These are phyloP conservation scores for Coemansia sp. DNA, from an alignment of 192 early-diverging fungal genomes.

Conservation along the genomic window DNA sequence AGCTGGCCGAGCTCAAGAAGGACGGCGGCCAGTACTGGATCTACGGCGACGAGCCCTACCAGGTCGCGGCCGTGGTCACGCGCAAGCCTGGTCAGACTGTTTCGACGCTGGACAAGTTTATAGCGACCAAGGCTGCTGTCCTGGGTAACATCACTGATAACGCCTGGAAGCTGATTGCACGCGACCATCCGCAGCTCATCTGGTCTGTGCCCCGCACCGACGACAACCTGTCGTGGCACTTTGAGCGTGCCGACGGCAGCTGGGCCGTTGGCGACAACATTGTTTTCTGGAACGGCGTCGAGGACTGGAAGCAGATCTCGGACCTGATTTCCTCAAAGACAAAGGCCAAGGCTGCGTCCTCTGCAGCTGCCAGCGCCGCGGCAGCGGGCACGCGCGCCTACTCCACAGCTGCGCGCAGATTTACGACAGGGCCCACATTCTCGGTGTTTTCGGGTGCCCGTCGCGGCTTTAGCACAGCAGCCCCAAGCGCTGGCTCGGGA, in stretches of 20 bases:
- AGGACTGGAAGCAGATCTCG: slow-evolving; percentile 78
- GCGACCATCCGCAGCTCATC: slow-evolving; percentile 78
- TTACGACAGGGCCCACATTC: neutral
- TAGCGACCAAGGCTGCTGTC: slow-evolving; percentile 79
- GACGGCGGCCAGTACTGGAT: slow-evolving; percentile 62
- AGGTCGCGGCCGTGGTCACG: slow-evolving; percentile 86
- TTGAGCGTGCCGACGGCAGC: slow-evolving; percentile 91
- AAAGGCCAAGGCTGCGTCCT: slow-evolving; percentile 9
- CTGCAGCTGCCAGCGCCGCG: slow-evolving; percentile 28
- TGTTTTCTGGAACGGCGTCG: slow-evolving; percentile 92
- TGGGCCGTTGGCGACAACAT: slow-evolving; percentile 67
- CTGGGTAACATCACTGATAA: slow-evolving; percentile 98
- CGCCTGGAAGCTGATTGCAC: slow-evolving; percentile 85
- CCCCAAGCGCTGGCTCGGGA: neutral
- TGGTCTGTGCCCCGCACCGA: slow-evolving; percentile 83
- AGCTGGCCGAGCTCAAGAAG: slow-evolving; percentile 59
- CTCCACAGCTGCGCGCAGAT: slow-evolving; percentile 56
- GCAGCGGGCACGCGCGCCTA: slow-evolving; percentile 53
- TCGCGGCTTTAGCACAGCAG: slow-evolving; percentile 66
- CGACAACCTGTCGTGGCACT: slow-evolving; percentile 89
- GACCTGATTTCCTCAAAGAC: slow-evolving; percentile 58
- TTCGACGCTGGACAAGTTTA: slow-evolving; percentile 87
- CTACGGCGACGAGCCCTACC: slow-evolving; percentile 93
- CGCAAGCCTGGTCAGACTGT: slow-evolving; percentile 52
- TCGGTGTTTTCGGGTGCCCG: slow-evolving; percentile 37